Base-by-base conservation (phyloP, 306 rosid species). In the Fragaria iinumae region DNA sequence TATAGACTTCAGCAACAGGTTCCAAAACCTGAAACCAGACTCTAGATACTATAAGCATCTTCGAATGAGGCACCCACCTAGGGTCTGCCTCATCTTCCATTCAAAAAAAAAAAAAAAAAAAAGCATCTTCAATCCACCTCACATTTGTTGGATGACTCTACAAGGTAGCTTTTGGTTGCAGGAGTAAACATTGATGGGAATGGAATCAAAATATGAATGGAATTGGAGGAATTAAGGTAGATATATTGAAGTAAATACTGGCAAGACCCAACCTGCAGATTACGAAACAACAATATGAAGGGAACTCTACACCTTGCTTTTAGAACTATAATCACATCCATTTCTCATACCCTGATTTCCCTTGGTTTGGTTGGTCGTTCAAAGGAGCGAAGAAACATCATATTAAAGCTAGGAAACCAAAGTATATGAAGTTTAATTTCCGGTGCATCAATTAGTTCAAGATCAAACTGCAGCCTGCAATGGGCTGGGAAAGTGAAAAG, bases 391-490 rank as follows among this genome's bases (percentile, higher is more conserved):
- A 47, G 47, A 44, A 56, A 43, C 71, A 74, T 43, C n/a, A 27
- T n/a, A 55, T 39, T 53, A 21, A 41, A 71, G 75, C 60, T 34
- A 29, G 49, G 25, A 10, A 29, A 63, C 44, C 67, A 63, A 64
- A 62, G 9, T 66, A 38, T 25, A 52, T 6, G 1, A 4, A 17
- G 65, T 21, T 23, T 18, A 8, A 6, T 71, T 76, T 38, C 68
- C 34, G 32, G 39, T 1, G 21, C 17, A 52, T 43, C 67, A 43
- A 36, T 27, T 14, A 12, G 38, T 36, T 49, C 11, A 49, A 73
- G 74, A 73, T 55, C 62, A 52, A 53, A 65, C 67, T 60, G 70
- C 39, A 70, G 49, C 53, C 38, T 44, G 10, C 55, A 69, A 80
- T 36, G 68, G 48, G 45, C 23, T 44, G 84, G 41, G 79, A n/a